phyloP scores from a whole-genome alignment of 2,329 filamentous ascomycete species.

The Beauveria brongniartii region DNA sequence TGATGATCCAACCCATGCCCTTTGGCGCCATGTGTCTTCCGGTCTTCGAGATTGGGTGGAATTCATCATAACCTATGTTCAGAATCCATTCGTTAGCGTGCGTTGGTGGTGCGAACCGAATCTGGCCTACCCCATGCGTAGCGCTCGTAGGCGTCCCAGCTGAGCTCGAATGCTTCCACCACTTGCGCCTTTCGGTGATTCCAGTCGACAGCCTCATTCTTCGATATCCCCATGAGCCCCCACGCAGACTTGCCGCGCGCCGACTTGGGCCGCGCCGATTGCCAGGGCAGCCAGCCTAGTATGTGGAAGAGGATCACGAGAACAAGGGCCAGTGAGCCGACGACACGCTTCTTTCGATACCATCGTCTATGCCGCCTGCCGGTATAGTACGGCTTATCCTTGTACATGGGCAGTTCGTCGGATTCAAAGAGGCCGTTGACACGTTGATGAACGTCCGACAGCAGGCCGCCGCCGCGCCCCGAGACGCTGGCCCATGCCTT shows the following conservation, averaged over 20 bases:
- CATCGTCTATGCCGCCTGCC: slow-evolving; percentile 50
- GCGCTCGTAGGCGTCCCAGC: slow-evolving; percentile 87
- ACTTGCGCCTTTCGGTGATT: slow-evolving; percentile 68
- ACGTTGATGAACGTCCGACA: slow-evolving; percentile 50
- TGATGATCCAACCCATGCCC: slow-evolving; percentile 95
- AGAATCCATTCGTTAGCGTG: background rate
- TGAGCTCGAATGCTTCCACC: slow-evolving; percentile 80
- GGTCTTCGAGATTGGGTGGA: slow-evolving; percentile 70
- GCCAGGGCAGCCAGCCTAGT: slow-evolving; percentile 50
- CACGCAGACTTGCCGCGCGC: slow-evolving; percentile 33
- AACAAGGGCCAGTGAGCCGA: slow-evolving; percentile 43
- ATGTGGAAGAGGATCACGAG: slow-evolving; percentile 60
- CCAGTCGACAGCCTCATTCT: slow-evolving; percentile 58
- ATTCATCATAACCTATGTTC: slow-evolving; percentile 67
- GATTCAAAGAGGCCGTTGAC: slow-evolving; percentile 56
- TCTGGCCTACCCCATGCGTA: slow-evolving; percentile 75
- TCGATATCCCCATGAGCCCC: slow-evolving; percentile 50
- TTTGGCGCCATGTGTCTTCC: slow-evolving; percentile 78
- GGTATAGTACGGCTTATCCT: slow-evolving; percentile 86
- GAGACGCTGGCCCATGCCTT: slow-evolving; percentile 51
- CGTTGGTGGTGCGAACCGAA: background rate
- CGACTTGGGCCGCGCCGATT: slow-evolving; percentile 28
- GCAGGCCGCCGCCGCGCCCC: slow-evolving; percentile 27
- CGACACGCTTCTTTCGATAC: slow-evolving; percentile 56
- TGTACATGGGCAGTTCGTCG: slow-evolving; percentile 78